Base-by-base conservation (phyloP, 805 yeast species). In the Ogataea trehaloabstinens region DNA sequence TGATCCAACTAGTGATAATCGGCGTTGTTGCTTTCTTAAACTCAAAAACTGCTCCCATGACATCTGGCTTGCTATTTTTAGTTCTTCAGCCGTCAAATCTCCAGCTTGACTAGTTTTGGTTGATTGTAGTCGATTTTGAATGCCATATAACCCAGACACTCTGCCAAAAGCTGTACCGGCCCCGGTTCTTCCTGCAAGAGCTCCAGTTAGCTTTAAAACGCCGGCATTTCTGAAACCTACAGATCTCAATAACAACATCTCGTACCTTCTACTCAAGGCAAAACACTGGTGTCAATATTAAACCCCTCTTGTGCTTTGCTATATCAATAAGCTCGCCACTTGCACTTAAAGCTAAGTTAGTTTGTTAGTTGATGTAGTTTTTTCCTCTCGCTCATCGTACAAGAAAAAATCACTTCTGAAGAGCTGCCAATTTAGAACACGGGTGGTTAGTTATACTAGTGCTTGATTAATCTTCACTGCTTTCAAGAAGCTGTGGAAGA, bases 11-110 rank as follows among this genome's bases (percentile, higher is more conserved):
- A 78, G 60, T 55, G 89, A 86, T 46, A 85, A 67, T 34, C 77
- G 65, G 48, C 93, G 80, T 58, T 86, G 86, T 49, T 79, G 78
- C 53, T 82, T 84, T 55, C 95, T 78, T 54, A 90, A 70, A 30
- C 68, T 61, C 50, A 93, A 79, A 60, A 87, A 93, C 33, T 86
- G 82, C 29, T 78, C 74, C 99, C 99, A 93, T 35, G 76, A 69
- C 55, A 86, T 54, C 12, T 42, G 36, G 19, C 42, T 42, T 2
- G 64, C 44, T 22, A 54, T 34, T 19, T 48, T 45, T 13, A 52
- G 15, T 41, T 60, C 63, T 19, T 43, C 38, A 4, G 50, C 34
- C 7, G 52, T 41, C 32, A 58, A 41, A 31, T 51, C 49, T 36
- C 24, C 19, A 13, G 37, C 19, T 11, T 19, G 28, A 20, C 28